Base-by-base conservation (phyloP, 176 grass and related monocot genomes). In the Microstegium vimineum region DNA sequence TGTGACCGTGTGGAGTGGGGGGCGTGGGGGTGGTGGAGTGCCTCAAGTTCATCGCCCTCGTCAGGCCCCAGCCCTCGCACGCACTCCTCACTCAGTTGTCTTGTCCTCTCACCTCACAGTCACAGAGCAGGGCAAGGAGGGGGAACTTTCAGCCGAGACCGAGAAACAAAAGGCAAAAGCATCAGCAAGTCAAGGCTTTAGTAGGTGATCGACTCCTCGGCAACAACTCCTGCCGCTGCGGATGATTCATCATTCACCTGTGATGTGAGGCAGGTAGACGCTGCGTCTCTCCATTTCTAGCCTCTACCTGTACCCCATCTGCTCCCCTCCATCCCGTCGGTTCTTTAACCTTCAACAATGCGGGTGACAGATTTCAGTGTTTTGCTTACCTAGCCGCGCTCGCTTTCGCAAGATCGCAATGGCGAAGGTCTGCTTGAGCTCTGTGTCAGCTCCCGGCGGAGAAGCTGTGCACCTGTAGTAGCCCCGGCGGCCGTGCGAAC, bases 151-250 rank as follows among this genome's bases (percentile, higher is more conserved):
- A 35, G 56, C 63, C 35, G 71, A 78, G n/a, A n/a, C n/a, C n/a
- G n/a, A n/a, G 78, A 38, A 67, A 86, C 64, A 51, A 7, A 11
- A 35, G 60, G 30, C 22, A 16, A 84, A 85, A 36, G 34, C 32
- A 49, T 67, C 69, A 74, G 61, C 35, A 75, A 35, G 75, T 66
- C 43, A 74, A 56, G 65, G 83, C 40, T 85, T 30, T 81, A 76
- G 75, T 82, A 62, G 88, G 84, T 82, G 73, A 90, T 90, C 68
- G 27, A 30, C 79, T 74, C 83, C 73, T 73, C 46, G 16, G 35
- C 79, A 79, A 74, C 83, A 68, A 82, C 74, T 79, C 73, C 77
- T 20, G 26, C 43, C 62, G 66, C 54, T 78, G 68, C 25, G 76
- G 31, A 69, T 74, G 35, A 40, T 80, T 84, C 63, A n/a, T n/a